Conservation (phyloP, 306 rosid genomes). For the Alnus glutinosa region DNA sequence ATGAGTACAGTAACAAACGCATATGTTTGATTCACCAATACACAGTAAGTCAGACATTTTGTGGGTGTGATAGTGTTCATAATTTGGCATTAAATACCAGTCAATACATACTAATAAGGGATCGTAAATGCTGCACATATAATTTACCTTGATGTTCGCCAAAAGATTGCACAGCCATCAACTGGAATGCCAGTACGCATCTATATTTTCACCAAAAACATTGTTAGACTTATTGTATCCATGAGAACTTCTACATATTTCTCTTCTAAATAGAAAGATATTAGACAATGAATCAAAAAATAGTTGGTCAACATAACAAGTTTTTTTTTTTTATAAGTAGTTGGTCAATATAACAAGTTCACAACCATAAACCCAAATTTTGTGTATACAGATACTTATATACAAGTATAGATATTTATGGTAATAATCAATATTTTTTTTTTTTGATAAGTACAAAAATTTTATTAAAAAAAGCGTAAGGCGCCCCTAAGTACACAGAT, state of each 20-base stretch:
- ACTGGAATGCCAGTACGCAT: conserved; percentile 82
- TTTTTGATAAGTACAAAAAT: too few species aligned
- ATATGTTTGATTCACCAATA: background rate
- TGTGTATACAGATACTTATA: background rate
- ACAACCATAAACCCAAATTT: background rate
- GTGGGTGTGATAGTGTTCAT: background rate
- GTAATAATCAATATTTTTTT: background rate
- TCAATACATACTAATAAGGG: background rate
- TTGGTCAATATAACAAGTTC: background rate
- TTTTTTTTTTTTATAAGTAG: background rate
- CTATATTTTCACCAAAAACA: conserved; percentile 52
- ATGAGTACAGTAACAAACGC: background rate
- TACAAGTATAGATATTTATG: background rate
- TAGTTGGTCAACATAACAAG: background rate
- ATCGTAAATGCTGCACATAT: background rate
- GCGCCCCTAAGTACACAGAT: too few species aligned
- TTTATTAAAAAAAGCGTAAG: too few species aligned
- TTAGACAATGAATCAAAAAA: background rate
- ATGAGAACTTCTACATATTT: background rate
- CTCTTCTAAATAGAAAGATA: conserved; percentile 9
- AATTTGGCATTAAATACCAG: background rate
- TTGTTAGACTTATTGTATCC: conserved; percentile 35
- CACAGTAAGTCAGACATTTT: background rate
- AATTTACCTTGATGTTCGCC: conserved; percentile 83
- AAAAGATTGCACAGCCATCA: conserved; percentile 95